Evolutionary conservation across 352 stramenopile species (phyloP).

Genomic region (Phytophthora pistaciae): DNA sequence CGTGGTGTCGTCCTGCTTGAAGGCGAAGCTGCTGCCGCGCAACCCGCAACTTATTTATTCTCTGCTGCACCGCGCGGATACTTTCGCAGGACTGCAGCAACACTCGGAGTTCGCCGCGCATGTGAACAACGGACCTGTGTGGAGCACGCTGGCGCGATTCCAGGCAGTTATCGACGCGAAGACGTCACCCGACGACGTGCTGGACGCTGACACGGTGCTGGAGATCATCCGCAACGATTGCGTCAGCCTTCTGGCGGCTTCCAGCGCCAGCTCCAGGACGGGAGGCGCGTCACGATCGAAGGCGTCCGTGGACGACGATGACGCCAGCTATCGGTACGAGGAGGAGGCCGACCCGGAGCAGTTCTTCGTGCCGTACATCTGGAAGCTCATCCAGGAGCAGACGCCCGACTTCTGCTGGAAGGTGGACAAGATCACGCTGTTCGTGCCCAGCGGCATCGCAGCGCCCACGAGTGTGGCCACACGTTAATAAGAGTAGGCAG

Average conservation of each 20-base stretch:
- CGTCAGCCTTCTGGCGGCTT: constrained; percentile 66
- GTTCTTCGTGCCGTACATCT: constrained; percentile 86
- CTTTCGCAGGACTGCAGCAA: constrained; percentile 60
- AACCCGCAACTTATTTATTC: constrained; percentile 92
- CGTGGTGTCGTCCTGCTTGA: constrained; percentile 73
- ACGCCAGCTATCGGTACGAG: constrained; percentile 85
- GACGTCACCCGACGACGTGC: constrained; percentile 52
- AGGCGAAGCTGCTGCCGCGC: constrained; percentile 65
- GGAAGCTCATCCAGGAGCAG: constrained; percentile 77
- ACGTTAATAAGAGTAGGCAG: constrained; percentile 3
- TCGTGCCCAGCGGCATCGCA: constrained; percentile 39
- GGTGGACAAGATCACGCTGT: constrained; percentile 84
- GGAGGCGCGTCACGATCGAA: constrained; percentile 20
- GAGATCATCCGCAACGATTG: constrained; percentile 77
- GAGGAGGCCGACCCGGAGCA: constrained; percentile 75
- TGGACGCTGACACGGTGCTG: constrained; percentile 75
- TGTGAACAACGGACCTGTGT: constrained; percentile 70
- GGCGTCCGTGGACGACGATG: constrained; percentile 46
- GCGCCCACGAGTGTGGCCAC: constrained; percentile 26
- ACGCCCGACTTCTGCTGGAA: constrained; percentile 86
- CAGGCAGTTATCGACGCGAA: constrained; percentile 70
- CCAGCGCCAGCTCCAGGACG: constrained; percentile 30
- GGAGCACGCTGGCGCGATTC: constrained; percentile 74
- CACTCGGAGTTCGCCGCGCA: constrained; percentile 70
- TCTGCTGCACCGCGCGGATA: constrained; percentile 72